Evolutionary conservation across 139 green algal species (phyloP), one percentile per base, ranked within the genome.

Genomic region (Spirogloea muscicola): DNA sequence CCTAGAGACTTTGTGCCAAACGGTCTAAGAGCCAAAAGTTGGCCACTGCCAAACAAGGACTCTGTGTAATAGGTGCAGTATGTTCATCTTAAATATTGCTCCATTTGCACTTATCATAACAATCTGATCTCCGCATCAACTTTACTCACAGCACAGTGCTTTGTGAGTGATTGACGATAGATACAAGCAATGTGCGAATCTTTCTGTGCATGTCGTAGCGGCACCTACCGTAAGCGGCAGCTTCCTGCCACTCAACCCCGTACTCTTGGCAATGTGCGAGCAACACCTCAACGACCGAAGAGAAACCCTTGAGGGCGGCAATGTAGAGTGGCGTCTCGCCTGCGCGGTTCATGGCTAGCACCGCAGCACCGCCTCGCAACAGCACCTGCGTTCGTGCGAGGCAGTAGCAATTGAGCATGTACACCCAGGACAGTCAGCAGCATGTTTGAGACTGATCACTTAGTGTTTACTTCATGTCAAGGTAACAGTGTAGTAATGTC

Each of bases 291-390:
- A 96, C 88, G 1, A 83, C 62, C 2, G 10, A 18, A 39, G 85
- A 37, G 71, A 96, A 82, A 6, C 91, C 91, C 18, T 85, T 73
- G 34, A 97, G 82, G 0, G 88, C 79, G 3, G 91, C 85, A 55
- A 96, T 96, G 87, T 96, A 96, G 42, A 96, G 75, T 0, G 91
- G 88, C 18, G 78, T 83, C 87, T 96, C 88, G 3, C 87, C 70
- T 2, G 75, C 85, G 5, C 81, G 60, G 55, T 94, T 94, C 41
- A 60, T 48, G 34, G 74, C 6, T 2, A 58, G 55, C 2, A 58
- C 68, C 27, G 85, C 63, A 0, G 84, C 88, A 0, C 86, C 90
- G 1, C 69, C 84, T 9, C 31, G 65, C 52, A 96, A 81, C 61
- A 96, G 77, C 43, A 49, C 59, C 10, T 55, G 59, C 59, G 16